phyloP scores from a whole-genome alignment of 2,329 filamentous ascomycete genomes.

The Nigrospora sphaerica region DNA sequence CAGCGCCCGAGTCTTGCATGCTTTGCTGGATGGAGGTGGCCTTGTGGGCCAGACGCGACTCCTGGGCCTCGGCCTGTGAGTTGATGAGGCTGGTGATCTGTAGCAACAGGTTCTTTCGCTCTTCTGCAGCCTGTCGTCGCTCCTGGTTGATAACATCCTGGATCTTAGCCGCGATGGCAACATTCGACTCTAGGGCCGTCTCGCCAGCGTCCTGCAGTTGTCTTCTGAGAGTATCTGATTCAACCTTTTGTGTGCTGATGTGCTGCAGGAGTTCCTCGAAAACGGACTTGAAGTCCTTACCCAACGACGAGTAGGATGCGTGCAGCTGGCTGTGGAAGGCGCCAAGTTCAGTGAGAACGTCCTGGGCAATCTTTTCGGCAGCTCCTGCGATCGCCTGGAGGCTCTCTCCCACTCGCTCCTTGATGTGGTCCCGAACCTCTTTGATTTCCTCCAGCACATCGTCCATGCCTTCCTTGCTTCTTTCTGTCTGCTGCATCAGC shows the following conservation, averaged over 20 bases:
- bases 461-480: conserved; percentile 81
- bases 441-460: conserved; percentile 88
- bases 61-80: conserved; percentile 66
- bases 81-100: conserved; percentile 76
- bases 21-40: conserved; percentile 57
- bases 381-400: conserved; percentile 76
- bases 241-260: conserved; percentile 67
- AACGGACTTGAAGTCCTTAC: conserved; percentile 76
- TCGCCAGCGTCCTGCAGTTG: conserved; percentile 67
- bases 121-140: conserved; percentile 61
- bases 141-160: conserved; percentile 70
- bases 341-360: conserved; percentile 78
- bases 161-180: conserved; percentile 57
- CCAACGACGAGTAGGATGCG: conserved; percentile 73
- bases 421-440: conserved; percentile 80
- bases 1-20: conserved; percentile 56
- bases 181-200: conserved; percentile 61
- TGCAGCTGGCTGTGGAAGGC: conserved; percentile 83
- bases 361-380: conserved; percentile 81
- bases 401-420: conserved; percentile 76
- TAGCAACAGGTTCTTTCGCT: conserved; percentile 65
- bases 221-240: conserved; percentile 65
- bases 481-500: conserved; percentile 59
- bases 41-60: conserved; percentile 59
- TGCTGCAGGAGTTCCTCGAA: conserved; percentile 77